phyloP scores from a whole-genome alignment of 2,329 filamentous ascomycete species.

The Penicillium sp. region DNA sequence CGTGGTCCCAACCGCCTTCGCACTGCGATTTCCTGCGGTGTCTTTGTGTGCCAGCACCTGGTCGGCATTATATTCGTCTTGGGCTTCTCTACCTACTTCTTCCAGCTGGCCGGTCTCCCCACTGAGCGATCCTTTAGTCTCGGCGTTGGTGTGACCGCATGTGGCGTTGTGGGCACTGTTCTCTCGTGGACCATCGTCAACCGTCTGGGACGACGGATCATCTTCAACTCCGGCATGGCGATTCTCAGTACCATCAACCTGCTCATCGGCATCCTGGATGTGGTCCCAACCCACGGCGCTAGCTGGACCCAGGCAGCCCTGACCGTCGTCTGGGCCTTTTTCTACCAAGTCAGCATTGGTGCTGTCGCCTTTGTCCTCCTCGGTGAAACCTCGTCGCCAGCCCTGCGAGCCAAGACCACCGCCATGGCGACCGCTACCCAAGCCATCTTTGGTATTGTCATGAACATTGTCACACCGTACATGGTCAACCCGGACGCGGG shows the following conservation, averaged over 20 bases:
- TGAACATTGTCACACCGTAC: not conserved
- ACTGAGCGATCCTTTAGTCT: not conserved
- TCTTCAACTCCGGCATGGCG: not conserved
- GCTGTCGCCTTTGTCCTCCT: slow-evolving; percentile 49
- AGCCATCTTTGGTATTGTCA: not conserved
- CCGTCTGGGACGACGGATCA: not conserved
- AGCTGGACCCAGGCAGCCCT: slow-evolving; percentile 37
- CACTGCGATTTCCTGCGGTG: not conserved
- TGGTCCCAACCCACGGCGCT: not conserved
- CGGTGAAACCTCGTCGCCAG: slow-evolving; percentile 35
- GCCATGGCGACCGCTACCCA: not conserved
- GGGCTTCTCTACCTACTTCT: not conserved
- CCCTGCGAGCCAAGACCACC: not conserved
- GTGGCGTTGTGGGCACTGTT: not conserved
- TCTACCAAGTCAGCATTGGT: slow-evolving; percentile 44
- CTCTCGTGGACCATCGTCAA: not conserved
- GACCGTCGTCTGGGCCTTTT: slow-evolving; percentile 41
- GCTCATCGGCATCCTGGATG: not conserved
- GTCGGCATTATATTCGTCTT: not conserved
- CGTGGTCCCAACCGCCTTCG: not conserved
- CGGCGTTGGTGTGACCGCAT: not conserved
- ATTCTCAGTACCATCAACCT: not conserved
- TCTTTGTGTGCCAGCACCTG: not conserved
- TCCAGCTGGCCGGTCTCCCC: not conserved
- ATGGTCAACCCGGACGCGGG: not conserved